These are phyloP conservation scores for Pseudogymnoascus sp. DNA, from an alignment of 2,329 filamentous ascomycete genomes.

Conservation along the genomic window DNA sequence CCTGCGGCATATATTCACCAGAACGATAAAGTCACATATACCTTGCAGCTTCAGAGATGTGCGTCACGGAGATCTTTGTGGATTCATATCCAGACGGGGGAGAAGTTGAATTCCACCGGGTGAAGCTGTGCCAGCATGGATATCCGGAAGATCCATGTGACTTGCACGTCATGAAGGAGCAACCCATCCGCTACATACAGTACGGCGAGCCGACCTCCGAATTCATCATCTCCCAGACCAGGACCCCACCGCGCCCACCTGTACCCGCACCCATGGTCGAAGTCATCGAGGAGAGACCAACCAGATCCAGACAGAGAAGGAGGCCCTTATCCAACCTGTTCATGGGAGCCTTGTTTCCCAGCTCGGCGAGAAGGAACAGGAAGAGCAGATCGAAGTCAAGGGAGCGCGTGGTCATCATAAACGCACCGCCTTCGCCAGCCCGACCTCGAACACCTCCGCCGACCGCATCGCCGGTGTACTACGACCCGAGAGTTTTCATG, in stretches of 20 bases:
- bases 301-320: background rate
- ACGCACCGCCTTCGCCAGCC: constrained; percentile 16
- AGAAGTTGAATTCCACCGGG: constrained; percentile 28
- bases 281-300: background rate
- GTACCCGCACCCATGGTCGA: constrained; percentile 16
- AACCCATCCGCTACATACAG: constrained; percentile 32
- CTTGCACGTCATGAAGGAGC: constrained; percentile 34
- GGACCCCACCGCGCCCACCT: constrained; percentile 14
- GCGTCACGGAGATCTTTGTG: constrained; percentile 40
- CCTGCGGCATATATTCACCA: constrained; percentile 17
- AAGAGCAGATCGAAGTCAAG: background rate
- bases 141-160: constrained; percentile 34
- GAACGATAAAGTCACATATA: constrained; percentile 15
- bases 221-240: constrained; percentile 34
- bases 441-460: constrained; percentile 19
- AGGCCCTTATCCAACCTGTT: background rate
- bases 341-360: background rate
- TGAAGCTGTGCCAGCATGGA: constrained; percentile 33
- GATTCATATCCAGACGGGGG: constrained; percentile 41
- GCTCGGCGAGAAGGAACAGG: background rate
- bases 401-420: background rate
- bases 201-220: constrained; percentile 29
- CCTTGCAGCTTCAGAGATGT: constrained; percentile 37
- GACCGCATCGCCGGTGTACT: constrained; percentile 12
- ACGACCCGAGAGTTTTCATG: constrained; percentile 2